These are phyloP conservation scores for Kwoniella dejecticola DNA, from an alignment of 768 basidiomycete species.

Conservation along the genomic window DNA sequence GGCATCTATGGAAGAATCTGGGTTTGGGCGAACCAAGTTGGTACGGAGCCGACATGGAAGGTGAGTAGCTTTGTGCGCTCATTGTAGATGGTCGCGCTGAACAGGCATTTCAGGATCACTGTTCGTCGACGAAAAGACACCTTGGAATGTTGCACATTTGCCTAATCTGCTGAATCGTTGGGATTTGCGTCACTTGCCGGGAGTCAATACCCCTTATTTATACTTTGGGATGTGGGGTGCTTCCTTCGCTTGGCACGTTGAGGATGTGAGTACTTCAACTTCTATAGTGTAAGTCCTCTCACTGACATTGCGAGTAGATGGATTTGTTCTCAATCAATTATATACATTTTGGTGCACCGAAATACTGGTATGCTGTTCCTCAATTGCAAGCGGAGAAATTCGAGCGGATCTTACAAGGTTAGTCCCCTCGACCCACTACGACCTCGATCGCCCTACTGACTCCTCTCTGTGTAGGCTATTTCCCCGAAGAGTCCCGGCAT, in stretches of 20 bases:
- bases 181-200: slow-evolving; percentile 71
- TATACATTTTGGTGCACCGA: slow-evolving; percentile 96
- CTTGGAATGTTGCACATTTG: slow-evolving; percentile 94
- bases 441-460: not conserved
- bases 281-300: not conserved
- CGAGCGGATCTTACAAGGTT: slow-evolving; percentile 88
- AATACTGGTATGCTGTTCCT: slow-evolving; percentile 91
- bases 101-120: slow-evolving; percentile 53
- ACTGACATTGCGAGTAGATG: slow-evolving; percentile 60
- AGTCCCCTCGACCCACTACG: slow-evolving; percentile 27
- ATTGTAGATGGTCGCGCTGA: no score
- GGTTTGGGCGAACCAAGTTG: slow-evolving; percentile 86
- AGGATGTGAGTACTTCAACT: slow-evolving; percentile 62
- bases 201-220: slow-evolving; percentile 94
- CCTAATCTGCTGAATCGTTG: slow-evolving; percentile 82
- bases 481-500: slow-evolving; percentile 77
- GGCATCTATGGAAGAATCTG: slow-evolving; percentile 89
- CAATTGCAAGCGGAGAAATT: slow-evolving; percentile 77
- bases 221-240: slow-evolving; percentile 99
- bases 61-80: slow-evolving; percentile 58
- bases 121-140: slow-evolving; percentile 70
- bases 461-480: slow-evolving; percentile 69
- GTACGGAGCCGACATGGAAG: slow-evolving; percentile 97
- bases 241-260: slow-evolving; percentile 98
- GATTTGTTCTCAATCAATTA: slow-evolving; percentile 99